Evolutionary conservation across 2,329 filamentous ascomycete species (phyloP).

Genomic region (Xylariaceae sp.): DNA sequence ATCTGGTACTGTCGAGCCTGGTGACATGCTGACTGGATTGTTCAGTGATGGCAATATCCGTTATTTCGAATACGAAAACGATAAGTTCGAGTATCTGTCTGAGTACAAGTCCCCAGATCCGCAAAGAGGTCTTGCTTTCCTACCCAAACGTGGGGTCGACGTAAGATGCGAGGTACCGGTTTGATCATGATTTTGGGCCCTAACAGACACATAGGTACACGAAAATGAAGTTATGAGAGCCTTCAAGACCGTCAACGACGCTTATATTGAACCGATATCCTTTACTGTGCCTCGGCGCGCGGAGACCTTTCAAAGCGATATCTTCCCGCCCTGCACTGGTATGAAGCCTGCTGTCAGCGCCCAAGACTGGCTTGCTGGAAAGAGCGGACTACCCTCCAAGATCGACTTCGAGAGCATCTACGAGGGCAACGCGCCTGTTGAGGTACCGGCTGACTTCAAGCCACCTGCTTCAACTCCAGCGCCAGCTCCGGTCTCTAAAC

Average conservation of each 20-base stretch:
- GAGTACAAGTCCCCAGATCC: slow-evolving; percentile 97
- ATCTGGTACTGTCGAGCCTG: slow-evolving; percentile 1
- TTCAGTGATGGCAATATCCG: slow-evolving; percentile 93
- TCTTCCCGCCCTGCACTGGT: slow-evolving; percentile 83
- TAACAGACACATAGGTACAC: slow-evolving; percentile 55
- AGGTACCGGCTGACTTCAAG: slow-evolving; percentile 68
- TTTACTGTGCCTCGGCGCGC: slow-evolving; percentile 94
- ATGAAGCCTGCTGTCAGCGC: slow-evolving; percentile 75
- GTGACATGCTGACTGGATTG: slow-evolving; percentile 21
- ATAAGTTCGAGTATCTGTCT: slow-evolving; percentile 96
- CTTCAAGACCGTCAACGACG: slow-evolving; percentile 95
- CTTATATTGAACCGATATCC: slow-evolving; percentile 92
- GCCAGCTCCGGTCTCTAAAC: slow-evolving; percentile 39
- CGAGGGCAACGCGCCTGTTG: slow-evolving; percentile 74
- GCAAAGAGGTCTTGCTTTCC: slow-evolving; percentile 88
- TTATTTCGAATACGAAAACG: slow-evolving; percentile 97
- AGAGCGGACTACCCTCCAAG: slow-evolving; percentile 80
- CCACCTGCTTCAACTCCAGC: slow-evolving; percentile 44
- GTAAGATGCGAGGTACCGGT: slow-evolving; percentile 38
- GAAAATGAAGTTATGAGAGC: slow-evolving; percentile 95
- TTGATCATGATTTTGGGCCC: neutral
- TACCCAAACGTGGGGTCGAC: slow-evolving; percentile 93
- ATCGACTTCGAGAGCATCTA: slow-evolving; percentile 92
- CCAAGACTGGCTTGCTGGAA: slow-evolving; percentile 81
- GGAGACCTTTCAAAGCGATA: slow-evolving; percentile 94